Base-by-base conservation (phyloP, 1,284 basidiomycete genomes). In the Cryptococcus hybrid region DNA sequence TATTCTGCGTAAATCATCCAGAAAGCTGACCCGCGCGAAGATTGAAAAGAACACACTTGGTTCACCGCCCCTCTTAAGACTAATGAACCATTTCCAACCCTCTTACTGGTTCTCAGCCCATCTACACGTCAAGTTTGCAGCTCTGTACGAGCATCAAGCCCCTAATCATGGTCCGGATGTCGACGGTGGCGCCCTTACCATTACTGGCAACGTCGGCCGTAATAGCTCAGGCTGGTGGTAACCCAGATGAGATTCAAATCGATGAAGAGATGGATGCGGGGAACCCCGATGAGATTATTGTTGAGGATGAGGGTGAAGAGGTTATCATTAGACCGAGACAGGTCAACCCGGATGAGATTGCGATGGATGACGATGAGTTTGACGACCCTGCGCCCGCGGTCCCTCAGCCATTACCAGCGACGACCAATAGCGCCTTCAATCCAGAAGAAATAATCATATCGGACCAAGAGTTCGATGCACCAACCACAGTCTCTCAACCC, bases 81-180 rank as follows among this genome's bases (percentile, higher is more conserved):
- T 99, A 0, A 78, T 99, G 24, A 80, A 80, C 37, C 86, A 81
- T 9, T 80, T 99, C 38, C 84, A 85, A 69, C 94, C 96, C 0
- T 70, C 82, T n/a, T 90, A 89, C 84, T 99, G 96, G 96, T 98
- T 98, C 74, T 80, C 91, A 1, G 96, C 94, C 0, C 96, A 99
- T 79, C 70, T 99, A 51, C 96, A 99, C 72, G 88, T 89, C 60
- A 87, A 88, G 51, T 84, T 82, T 87, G 90, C 90, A 1, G 81
- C 81, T 0, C 83, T 92, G 5, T 78, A 69, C 56, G 70, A 82
- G 4, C 89, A 92, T 65, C 74, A 69, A 46, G 7, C 43, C 42
- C 35, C 45, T 48, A 57, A 46, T 52, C 39, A 24, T 30, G 3
- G 43, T 42, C 15, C 11, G 30, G 55, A 56, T 56, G 44, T 12